These are phyloP conservation scores for Epichloe sp. DNA, from an alignment of 2,329 filamentous ascomycete genomes.

Conservation along the genomic window DNA sequence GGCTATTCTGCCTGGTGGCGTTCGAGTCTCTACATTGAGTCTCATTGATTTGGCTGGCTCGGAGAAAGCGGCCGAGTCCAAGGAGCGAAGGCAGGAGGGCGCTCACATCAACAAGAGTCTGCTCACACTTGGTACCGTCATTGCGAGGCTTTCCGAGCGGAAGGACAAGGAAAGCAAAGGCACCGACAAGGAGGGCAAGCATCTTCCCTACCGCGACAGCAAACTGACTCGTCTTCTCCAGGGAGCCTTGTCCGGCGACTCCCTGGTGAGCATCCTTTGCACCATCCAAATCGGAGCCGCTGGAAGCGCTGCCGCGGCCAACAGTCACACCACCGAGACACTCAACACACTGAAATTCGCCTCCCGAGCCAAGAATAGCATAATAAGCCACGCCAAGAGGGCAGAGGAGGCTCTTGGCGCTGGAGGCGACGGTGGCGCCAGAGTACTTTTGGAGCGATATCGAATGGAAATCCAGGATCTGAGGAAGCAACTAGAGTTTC, in stretches of 20 bases:
- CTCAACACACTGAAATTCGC: constrained; percentile 96
- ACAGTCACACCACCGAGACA: constrained; percentile 73
- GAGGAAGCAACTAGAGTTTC: constrained; percentile 66
- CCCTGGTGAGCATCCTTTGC: constrained; percentile 95
- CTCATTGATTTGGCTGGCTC: constrained; percentile 94
- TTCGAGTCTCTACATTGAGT: constrained; percentile 87
- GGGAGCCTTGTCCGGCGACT: constrained; percentile 82
- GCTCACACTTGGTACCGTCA: constrained; percentile 88
- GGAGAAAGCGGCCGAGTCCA: constrained; percentile 88
- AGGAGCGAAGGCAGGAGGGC: constrained; percentile 85
- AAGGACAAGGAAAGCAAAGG: constrained; percentile 69
- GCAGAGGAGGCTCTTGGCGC: constrained; percentile 77
- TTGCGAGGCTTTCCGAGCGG: constrained; percentile 77
- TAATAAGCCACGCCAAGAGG: constrained; percentile 91
- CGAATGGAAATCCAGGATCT: constrained; percentile 84
- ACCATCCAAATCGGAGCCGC: constrained; percentile 82
- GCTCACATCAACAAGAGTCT: constrained; percentile 98
- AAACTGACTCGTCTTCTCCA: constrained; percentile 90
- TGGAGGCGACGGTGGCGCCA: constrained; percentile 72
- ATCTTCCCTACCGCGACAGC: constrained; percentile 93
- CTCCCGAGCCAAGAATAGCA: constrained; percentile 91
- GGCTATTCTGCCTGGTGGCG: constrained; percentile 67
- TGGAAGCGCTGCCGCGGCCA: constrained; percentile 58
- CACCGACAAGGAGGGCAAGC: constrained; percentile 73
- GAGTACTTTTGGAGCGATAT: constrained; percentile 83